Percentiles rank a stretch among this genome's conserved stretches.
Conservation (phyloP, 2,329 filamentous ascomycete species). For the Apiospora rasikravindrae region DNA sequence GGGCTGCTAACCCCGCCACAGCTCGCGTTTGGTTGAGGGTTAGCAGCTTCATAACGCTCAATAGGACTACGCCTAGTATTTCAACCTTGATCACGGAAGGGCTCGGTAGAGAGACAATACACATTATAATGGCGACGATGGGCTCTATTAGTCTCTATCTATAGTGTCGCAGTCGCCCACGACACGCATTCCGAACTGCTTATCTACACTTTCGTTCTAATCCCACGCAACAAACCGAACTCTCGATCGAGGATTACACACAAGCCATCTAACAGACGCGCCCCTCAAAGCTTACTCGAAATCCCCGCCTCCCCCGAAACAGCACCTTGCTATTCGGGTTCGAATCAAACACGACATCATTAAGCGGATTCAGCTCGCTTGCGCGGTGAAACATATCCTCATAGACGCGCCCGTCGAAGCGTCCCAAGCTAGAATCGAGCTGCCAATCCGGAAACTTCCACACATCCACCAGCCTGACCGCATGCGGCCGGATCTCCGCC, state of each 20-base stretch:
- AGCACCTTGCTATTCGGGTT: constrained; percentile 68
- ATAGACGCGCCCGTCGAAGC: constrained; percentile 77
- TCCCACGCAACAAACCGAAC: not conserved
- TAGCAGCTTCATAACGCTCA: too few relatives aligned
- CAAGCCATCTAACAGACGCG: too few relatives aligned
- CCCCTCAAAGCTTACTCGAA: constrained; percentile 54
- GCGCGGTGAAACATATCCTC: constrained; percentile 78
- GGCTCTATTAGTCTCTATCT: not conserved
- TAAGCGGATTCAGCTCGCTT: constrained; percentile 74
- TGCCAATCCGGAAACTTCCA: constrained; percentile 84
- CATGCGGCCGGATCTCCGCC: constrained; percentile 75
- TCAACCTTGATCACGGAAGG: too few relatives aligned
- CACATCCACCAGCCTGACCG: constrained; percentile 71
- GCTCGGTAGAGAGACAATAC: too few relatives aligned
- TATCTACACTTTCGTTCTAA: not conserved
- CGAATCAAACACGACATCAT: constrained; percentile 73
- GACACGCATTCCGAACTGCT: not conserved
- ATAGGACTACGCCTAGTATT: too few relatives aligned
- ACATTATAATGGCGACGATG: not conserved
- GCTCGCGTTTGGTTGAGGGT: too few relatives aligned
- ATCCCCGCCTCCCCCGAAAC: constrained; percentile 63
- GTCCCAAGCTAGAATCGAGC: constrained; percentile 72
- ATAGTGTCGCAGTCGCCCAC: not conserved
- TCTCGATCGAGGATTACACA: too few relatives aligned
- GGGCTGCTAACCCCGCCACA: too few relatives aligned